Evolutionary conservation across 495 filamentous ascomycete genomes (phyloP), one percentile per base, ranked within the genome.

Genomic region (Penicilliopsis zonata): DNA sequence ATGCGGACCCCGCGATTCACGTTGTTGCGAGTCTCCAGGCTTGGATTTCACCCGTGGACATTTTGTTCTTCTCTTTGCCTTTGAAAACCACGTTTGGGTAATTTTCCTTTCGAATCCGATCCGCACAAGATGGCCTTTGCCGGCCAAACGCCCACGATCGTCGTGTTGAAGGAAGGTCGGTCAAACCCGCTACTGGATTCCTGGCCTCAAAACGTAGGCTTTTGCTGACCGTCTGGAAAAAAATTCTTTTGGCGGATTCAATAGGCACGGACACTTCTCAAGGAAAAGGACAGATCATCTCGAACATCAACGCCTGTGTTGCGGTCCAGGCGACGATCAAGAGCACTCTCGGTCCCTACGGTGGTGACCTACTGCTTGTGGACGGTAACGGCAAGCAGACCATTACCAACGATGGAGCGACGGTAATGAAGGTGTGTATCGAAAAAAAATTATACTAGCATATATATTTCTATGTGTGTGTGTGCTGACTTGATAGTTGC

Each of bases 371-470:
- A 50, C 69, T 98, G 47, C 72, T 98, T 54, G 90, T 98, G 36
- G 92, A 98, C 59, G 75, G 71, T 49, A 94, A 95, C 68, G 90
- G 90, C 53, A 80, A 57, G 54, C 86, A 93, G 64, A 98, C 90
- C 42, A 95, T 98, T 48, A 98, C 90, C 30, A 98, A 98, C 57
- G 90, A 98, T 72, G 90, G 90, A 50, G 90, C 90, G 26, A 98
- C 90, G 14, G 90, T 96, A 26, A 98, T 98, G 90, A 95, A 94
- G 75, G 86, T 87, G 52, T 44, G 67, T 43, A 12, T 28, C 4
- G n/a, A 28, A 5, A 5, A 28, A 10, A 12, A 4, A 12, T 28
- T 5, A 12, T 5, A 12, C 3, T 12, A 20, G 18, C 6, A 9
- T 14, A 7, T 23, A 28, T 27, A 61, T 32, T 31, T 6, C 14